These are phyloP conservation scores for Acacia confusa DNA, from an alignment of 306 rosid genomes.

Conservation along the genomic window DNA sequence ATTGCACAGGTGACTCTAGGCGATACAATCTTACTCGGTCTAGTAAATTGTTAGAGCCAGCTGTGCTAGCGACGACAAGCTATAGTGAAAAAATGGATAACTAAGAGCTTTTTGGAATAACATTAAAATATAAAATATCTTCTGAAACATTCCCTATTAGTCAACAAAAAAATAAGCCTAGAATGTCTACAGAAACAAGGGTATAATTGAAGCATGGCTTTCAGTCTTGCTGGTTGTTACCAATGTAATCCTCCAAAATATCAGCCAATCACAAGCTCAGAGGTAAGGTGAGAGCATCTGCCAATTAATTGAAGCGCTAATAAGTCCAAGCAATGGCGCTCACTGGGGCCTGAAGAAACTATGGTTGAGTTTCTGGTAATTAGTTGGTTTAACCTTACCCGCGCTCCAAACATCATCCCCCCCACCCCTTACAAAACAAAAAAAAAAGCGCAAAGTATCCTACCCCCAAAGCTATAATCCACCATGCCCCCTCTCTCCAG, in stretches of 20 bases:
- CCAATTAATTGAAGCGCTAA: not conserved
- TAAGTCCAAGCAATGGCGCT: not conserved
- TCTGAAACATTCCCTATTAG: not conserved
- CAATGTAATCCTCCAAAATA: not conserved
- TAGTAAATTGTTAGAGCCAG: conserved; percentile 4
- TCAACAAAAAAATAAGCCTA: not conserved
- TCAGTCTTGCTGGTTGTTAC: not conserved
- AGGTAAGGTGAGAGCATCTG: not conserved
- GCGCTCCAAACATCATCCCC: too few species aligned
- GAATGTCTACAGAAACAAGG: not conserved
- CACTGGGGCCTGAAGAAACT: not conserved
- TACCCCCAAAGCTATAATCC: not conserved
- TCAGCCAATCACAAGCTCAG: not conserved
- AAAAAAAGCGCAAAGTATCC: too few species aligned
- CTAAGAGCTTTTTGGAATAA: not conserved
- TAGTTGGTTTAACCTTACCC: too few species aligned
- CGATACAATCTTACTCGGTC: not conserved
- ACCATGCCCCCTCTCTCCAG: not conserved
- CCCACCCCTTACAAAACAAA: too few species aligned
- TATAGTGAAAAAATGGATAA: not conserved
- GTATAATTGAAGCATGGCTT: not conserved
- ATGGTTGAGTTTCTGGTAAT: not conserved
- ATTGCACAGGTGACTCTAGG: not conserved
- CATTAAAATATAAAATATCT: not conserved
- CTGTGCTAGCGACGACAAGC: not conserved